These are phyloP conservation scores for Cryphonectria radicalis DNA, from an alignment of 2,329 filamentous ascomycete genomes.

Conservation along the genomic window DNA sequence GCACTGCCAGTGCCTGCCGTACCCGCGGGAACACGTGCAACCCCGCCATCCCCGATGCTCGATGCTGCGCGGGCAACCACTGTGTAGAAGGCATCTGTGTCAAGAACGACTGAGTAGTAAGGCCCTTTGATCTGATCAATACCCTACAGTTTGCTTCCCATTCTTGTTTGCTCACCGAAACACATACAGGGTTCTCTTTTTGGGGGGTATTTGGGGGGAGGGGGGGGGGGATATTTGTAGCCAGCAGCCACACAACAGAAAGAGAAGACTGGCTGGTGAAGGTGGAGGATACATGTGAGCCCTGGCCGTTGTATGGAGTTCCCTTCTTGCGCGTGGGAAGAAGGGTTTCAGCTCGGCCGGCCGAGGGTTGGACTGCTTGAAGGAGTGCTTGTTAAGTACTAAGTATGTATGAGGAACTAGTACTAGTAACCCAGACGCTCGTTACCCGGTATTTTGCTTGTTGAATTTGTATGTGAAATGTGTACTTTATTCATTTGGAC, in stretches of 20 bases:
- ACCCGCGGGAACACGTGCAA: background rate
- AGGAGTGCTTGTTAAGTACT: background rate
- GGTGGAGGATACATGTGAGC: background rate
- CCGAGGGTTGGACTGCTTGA: background rate
- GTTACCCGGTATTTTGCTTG: background rate
- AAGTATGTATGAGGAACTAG: background rate
- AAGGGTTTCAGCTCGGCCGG: conserved; percentile 4
- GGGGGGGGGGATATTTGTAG: too few species aligned
- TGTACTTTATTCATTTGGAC: background rate
- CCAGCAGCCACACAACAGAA: background rate
- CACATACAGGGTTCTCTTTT: background rate
- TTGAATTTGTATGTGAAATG: background rate
- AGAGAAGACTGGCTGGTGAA: background rate
- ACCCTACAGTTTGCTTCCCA: too few species aligned
- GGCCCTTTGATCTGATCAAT: background rate
- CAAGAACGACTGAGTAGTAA: background rate
- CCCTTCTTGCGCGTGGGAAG: background rate
- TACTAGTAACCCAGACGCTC: background rate
- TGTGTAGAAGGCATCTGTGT: background rate
- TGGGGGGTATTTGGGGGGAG: too few species aligned
- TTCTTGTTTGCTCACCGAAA: background rate
- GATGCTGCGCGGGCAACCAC: background rate
- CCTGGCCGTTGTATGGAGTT: conserved; percentile 5
- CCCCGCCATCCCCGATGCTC: background rate
- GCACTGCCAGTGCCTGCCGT: background rate